Evolutionary conservation across 2,329 filamentous ascomycete species (phyloP), one percentile per base, ranked within the genome.

Genomic region (Acephala macrosclerotiorum): DNA sequence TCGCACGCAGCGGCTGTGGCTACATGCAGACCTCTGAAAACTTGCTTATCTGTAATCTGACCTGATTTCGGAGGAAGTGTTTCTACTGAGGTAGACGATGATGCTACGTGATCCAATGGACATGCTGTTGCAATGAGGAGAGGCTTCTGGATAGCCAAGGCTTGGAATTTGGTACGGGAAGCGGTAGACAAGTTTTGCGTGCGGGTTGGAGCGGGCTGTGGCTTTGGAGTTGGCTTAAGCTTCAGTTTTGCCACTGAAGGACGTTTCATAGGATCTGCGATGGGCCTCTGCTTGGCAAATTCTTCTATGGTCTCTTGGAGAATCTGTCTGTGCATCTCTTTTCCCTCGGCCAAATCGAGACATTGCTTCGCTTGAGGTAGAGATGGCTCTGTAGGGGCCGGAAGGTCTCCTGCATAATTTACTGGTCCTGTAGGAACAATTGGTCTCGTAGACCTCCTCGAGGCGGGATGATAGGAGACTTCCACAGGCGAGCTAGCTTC

Each of bases 1-100:
- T 88, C 82, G 58, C 85, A 86, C 4, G 85, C 85, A 12, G 86
- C 86, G 5, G 83, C 83, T 35, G 84, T 81, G 5, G 85, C 85
- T 45, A 88, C 81, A 66, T 84, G 83, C 12, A 89, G 76, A 0
- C 86, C 86, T 59, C 81, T 79, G 58, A 88, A 79, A 2, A 88
- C 82, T 71, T 86, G 83, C 55, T 80, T 79, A 71, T 87, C 82
- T 26, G 75, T 76, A 35, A 86, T 81, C 40, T 78, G 40, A 22
- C 73, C 26, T 29, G 59, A 22, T 12, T 57, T 38, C 3, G 42
- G 35, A 38, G 57, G 58, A 26, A 25, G 60, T 18, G 51, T 64
- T n/a, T 64, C 61, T 22, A 60, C 20, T 12, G 65, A 60, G 5
- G 58, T 20, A 20, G 29, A 35, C 9, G 65, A 55, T 4, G 58